These are phyloP conservation scores for Cordyceps farinosa DNA, from an alignment of 2,329 filamentous ascomycete genomes.

Conservation along the genomic window DNA sequence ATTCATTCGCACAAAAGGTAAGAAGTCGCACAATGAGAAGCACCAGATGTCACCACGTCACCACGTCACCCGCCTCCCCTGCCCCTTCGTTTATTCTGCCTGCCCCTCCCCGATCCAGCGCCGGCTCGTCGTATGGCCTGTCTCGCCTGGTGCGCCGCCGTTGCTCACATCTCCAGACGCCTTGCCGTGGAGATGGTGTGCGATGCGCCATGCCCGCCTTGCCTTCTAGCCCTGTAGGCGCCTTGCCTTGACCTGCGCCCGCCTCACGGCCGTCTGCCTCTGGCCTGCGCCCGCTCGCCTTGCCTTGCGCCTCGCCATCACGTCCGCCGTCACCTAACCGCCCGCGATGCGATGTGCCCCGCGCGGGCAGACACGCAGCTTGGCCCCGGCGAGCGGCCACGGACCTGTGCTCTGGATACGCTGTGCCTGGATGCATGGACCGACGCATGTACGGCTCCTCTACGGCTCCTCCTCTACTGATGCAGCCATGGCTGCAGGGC, in stretches of 20 bases:
- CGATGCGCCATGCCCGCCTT: background rate
- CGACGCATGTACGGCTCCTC: background rate
- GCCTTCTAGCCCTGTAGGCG: background rate
- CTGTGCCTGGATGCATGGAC: background rate
- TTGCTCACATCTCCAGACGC: background rate
- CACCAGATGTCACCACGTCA: background rate
- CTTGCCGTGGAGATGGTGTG: constrained; percentile 2
- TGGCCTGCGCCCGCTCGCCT: background rate
- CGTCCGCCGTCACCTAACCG: background rate
- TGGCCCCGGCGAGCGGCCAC: background rate
- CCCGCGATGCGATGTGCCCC: background rate
- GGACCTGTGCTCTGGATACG: background rate
- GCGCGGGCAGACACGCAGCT: background rate
- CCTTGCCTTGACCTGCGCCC: background rate
- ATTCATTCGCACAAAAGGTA: constrained; percentile 2
- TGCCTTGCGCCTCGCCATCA: constrained; percentile 5
- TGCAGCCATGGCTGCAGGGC: constrained; percentile 7
- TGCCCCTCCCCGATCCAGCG: constrained; percentile 7
- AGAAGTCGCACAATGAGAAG: background rate
- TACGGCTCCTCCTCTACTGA: background rate
- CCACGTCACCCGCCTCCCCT: background rate
- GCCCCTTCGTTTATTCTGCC: background rate
- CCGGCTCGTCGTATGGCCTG: background rate
- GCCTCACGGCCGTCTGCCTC: background rate
- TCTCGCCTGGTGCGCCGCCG: background rate